Percentiles rank a stretch among this genome's conserved stretches.
These are phyloP conservation scores for Aspergillus asperescens DNA, from an alignment of 495 filamentous ascomycete species.

Conservation along the genomic window DNA sequence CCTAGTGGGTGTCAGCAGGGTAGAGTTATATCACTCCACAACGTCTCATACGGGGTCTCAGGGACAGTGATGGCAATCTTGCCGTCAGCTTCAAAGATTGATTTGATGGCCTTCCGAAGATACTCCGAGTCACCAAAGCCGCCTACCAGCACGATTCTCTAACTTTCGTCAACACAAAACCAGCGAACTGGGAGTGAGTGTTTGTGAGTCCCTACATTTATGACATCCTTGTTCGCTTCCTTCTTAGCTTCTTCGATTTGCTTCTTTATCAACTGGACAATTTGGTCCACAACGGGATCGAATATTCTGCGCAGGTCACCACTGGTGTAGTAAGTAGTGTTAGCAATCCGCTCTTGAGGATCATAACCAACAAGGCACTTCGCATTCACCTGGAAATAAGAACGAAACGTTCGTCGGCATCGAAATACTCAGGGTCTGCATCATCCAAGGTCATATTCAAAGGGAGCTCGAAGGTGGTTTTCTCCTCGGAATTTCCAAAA, in stretches of 20 bases:
- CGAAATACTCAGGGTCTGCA: not conserved
- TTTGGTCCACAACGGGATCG: constrained; percentile 50
- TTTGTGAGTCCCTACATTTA: constrained; percentile 9
- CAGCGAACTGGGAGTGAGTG: constrained; percentile 14
- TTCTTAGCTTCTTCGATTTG: constrained; percentile 25
- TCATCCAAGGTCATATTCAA: constrained; percentile 2
- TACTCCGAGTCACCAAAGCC: constrained; percentile 64
- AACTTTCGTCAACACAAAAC: constrained; percentile 16
- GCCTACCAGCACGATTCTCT: constrained; percentile 62
- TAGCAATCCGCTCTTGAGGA: not conserved
- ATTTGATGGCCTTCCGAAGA: constrained; percentile 30
- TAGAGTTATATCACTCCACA: too few relatives aligned
- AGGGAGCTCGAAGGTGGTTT: constrained; percentile 7
- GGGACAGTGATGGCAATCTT: constrained; percentile 10
- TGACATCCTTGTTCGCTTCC: not conserved
- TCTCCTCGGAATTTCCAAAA: constrained; percentile 12
- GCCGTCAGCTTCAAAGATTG: constrained; percentile 38
- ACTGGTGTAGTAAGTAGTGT: not conserved
- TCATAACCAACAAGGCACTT: not conserved
- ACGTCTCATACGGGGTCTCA: constrained; percentile 6
- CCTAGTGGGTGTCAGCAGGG: too few relatives aligned
- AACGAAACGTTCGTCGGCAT: constrained; percentile 10
- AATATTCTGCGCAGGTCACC: constrained; percentile 44
- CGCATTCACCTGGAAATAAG: constrained; percentile 1
- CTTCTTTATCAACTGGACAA: constrained; percentile 49